Evolutionary conservation across 495 filamentous ascomycete species (phyloP).

Genomic region (Poronia punctata): DNA sequence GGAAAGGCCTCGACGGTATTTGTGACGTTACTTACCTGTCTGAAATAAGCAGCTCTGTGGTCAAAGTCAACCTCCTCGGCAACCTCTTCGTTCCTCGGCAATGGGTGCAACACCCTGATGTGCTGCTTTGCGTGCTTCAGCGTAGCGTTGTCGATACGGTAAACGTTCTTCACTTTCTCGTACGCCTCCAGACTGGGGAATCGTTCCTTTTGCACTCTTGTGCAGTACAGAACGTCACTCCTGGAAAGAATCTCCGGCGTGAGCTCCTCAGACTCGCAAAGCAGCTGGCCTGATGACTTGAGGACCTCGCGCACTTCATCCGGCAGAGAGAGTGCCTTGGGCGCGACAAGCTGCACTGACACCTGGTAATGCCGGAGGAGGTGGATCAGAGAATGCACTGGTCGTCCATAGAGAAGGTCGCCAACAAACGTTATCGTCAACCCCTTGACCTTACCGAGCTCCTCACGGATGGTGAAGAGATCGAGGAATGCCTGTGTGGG

Average conservation of each 20-base stretch:
- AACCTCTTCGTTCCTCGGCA: slow-evolving; percentile 89
- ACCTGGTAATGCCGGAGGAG: slow-evolving; percentile 93
- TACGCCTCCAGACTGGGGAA: slow-evolving; percentile 74
- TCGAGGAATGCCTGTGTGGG: slow-evolving; percentile 98
- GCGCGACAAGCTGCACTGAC: slow-evolving; percentile 82
- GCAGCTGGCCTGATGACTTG: slow-evolving; percentile 62
- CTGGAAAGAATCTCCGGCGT: slow-evolving; percentile 76
- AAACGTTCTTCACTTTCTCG: slow-evolving; percentile 77
- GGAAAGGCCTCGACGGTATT: slow-evolving; percentile 7
- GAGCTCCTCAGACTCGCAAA: slow-evolving; percentile 65
- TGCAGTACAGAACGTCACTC: slow-evolving; percentile 92
- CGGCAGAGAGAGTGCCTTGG: slow-evolving; percentile 70
- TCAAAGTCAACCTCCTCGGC: slow-evolving; percentile 95
- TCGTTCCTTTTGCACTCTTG: slow-evolving; percentile 90
- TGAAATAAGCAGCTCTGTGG: slow-evolving; percentile 93
- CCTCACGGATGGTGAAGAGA: slow-evolving; percentile 95
- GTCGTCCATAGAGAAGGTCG: slow-evolving; percentile 85
- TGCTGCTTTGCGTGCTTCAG: slow-evolving; percentile 84
- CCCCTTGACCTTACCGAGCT: slow-evolving; percentile 88
- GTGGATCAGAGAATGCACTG: slow-evolving; percentile 90
- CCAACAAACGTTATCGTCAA: slow-evolving; percentile 93
- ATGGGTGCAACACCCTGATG: slow-evolving; percentile 91
- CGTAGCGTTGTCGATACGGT: slow-evolving; percentile 83
- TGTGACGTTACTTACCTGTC: slow-evolving; percentile 68
- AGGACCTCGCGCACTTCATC: slow-evolving; percentile 63